Evolutionary conservation across 2,329 filamentous ascomycete species (phyloP).

Genomic region (Alternaria angustiovoidea): DNA sequence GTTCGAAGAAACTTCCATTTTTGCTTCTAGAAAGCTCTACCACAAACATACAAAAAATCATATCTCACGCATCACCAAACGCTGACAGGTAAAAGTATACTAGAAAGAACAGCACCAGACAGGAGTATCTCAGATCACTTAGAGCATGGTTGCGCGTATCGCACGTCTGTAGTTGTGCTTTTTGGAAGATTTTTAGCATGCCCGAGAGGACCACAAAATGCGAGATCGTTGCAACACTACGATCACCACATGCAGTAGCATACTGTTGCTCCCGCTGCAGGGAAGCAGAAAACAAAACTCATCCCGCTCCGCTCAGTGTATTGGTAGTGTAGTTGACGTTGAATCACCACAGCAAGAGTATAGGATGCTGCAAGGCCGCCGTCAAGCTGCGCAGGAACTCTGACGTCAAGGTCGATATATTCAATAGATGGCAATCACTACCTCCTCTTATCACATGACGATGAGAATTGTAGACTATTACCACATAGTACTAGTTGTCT

Average conservation of each 20-base stretch:
- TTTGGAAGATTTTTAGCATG: not conserved
- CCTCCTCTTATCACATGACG: not conserved
- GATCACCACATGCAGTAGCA: not conserved
- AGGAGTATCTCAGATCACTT: not conserved
- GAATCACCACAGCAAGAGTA: not conserved
- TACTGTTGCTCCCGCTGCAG: not conserved
- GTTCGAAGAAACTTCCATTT: not conserved
- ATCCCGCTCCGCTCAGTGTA: not conserved
- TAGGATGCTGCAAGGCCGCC: not conserved
- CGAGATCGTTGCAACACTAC: not conserved
- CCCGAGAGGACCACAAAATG: not conserved
- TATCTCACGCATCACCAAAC: not conserved
- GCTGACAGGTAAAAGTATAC: not conserved
- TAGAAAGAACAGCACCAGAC: not conserved
- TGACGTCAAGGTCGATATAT: not conserved
- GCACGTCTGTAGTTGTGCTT: not conserved
- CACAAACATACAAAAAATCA: not conserved
- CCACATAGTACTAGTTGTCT: not conserved
- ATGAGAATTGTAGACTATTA: not conserved
- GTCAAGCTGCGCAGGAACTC: not conserved
- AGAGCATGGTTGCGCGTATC: not conserved
- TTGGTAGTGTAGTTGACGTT: not conserved
- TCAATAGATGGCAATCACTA: not conserved
- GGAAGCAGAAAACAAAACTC: not conserved
- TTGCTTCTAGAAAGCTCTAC: slow-evolving; percentile 7